Evolutionary conservation across 345 rosid genomes (phyloP).

Genomic region (Bruguiera gymnorhiza): DNA sequence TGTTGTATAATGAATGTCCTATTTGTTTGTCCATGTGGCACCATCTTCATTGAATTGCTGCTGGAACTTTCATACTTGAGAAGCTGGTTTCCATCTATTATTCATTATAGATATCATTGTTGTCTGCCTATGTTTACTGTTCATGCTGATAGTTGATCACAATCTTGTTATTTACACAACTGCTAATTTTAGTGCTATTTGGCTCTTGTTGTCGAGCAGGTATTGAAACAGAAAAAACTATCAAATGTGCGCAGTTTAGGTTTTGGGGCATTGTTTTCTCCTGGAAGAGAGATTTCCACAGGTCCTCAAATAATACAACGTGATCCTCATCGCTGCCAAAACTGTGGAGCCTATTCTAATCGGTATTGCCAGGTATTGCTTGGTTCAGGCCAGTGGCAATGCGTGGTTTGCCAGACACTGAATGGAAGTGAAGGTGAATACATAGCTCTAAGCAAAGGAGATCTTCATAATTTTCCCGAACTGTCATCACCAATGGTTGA

Average conservation of each 20-base stretch:
- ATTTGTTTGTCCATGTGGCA: background rate
- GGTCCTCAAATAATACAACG: conserved; percentile 83
- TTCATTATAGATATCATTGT: background rate
- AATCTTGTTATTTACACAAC: background rate
- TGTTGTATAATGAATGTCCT: background rate
- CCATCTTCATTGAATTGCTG: background rate
- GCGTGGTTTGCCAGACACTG: conserved; percentile 66
- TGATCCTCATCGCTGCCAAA: conserved; percentile 80
- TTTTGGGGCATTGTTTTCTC: conserved; percentile 89
- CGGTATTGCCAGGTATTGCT: conserved; percentile 71
- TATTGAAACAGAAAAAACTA: conserved; percentile 81
- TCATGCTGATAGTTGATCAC: background rate
- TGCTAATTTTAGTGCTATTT: background rate
- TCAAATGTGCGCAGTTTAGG: conserved; percentile 88
- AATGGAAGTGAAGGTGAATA: conserved; percentile 91
- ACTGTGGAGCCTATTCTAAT: conserved; percentile 93
- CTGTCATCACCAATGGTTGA: conserved; percentile 76
- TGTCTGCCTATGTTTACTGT: background rate
- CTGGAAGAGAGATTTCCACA: conserved; percentile 71
- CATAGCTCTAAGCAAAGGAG: conserved; percentile 65
- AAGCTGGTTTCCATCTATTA: background rate
- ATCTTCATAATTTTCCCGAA: conserved; percentile 68
- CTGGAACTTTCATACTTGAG: background rate
- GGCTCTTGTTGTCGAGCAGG: conserved; percentile 35
- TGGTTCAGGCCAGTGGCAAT: conserved; percentile 98